Conservation (phyloP, 768 basidiomycete genomes). For the Termitomyces sp. region DNA sequence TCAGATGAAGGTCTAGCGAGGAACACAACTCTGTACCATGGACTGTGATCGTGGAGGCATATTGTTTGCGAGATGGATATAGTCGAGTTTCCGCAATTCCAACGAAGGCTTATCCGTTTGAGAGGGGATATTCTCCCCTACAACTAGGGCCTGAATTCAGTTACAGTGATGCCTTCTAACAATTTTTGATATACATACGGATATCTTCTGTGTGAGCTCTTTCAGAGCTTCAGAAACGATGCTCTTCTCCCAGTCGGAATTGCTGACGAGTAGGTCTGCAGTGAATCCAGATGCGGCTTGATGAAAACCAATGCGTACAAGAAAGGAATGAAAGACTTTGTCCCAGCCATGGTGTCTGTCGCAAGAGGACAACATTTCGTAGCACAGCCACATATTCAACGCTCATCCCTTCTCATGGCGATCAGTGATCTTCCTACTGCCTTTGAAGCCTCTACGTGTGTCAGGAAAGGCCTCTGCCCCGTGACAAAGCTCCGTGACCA, state of each 20-base stretch:
- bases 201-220: constrained; percentile 43
- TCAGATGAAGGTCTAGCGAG: neutral
- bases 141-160: constrained; percentile 20
- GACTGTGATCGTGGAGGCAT: constrained; percentile 46
- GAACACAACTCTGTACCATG: constrained; percentile 39
- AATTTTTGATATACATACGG: constrained; percentile 29
- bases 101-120: constrained; percentile 25
- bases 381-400: neutral
- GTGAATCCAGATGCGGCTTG: constrained; percentile 62
- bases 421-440: constrained; percentile 32
- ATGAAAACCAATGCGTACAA: constrained; percentile 46
- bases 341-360: constrained; percentile 58
- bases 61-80: constrained; percentile 45
- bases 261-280: constrained; percentile 68
- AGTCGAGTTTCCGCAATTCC: constrained; percentile 66
- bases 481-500: constrained; percentile 48
- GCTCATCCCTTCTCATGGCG: neutral
- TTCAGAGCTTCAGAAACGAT: constrained; percentile 51
- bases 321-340: constrained; percentile 44
- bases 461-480: constrained; percentile 71
- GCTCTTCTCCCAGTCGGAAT: constrained; percentile 54
- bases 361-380: constrained; percentile 21
- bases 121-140: neutral
- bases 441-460: constrained; percentile 57
- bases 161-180: neutral